These are phyloP conservation scores for Eimeria brunetti DNA, from an alignment of 169 alveolate species.

Conservation along the genomic window DNA sequence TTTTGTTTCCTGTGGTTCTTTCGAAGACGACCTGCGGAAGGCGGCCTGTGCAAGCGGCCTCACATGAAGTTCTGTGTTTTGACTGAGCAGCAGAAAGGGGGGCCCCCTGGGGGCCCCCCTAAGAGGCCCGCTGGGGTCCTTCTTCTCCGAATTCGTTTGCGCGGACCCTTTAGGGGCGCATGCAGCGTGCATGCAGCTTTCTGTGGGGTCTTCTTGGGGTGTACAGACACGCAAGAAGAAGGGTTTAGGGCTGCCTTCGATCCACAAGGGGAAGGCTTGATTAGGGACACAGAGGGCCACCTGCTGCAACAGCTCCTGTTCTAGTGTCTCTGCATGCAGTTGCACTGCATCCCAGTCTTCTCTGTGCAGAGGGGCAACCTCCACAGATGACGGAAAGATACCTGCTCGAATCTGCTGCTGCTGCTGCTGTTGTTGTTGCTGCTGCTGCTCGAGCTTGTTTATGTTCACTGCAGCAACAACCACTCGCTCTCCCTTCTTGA, in stretches of 20 bases:
- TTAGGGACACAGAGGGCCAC: conserved; percentile 60
- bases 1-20: background rate
- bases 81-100: conserved; percentile 67
- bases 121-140: background rate
- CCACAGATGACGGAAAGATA: background rate
- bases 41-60: conserved; percentile 65
- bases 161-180: background rate
- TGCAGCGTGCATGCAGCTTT: background rate
- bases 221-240: conserved; percentile 46
- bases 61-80: conserved; percentile 73
- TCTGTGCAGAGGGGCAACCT: conserved; percentile 47
- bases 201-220: background rate
- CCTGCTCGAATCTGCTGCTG: background rate
- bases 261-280: conserved; percentile 73
- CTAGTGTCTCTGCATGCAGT: conserved; percentile 66
- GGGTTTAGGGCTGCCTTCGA: conserved; percentile 19
- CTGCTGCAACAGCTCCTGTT: conserved; percentile 69
- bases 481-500: conserved; percentile 36
- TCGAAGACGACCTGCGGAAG: background rate
- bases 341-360: conserved; percentile 81
- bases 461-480: conserved; percentile 49
- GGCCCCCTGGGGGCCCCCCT: conserved; percentile 13
- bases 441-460: conserved; percentile 44
- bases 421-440: conserved; percentile 56
- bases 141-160: background rate